Percentiles rank a stretch among this genome's conserved stretches.
These are phyloP conservation scores for Trypanosoma mega DNA, from an alignment of 208 protist genomes.

Conservation along the genomic window DNA sequence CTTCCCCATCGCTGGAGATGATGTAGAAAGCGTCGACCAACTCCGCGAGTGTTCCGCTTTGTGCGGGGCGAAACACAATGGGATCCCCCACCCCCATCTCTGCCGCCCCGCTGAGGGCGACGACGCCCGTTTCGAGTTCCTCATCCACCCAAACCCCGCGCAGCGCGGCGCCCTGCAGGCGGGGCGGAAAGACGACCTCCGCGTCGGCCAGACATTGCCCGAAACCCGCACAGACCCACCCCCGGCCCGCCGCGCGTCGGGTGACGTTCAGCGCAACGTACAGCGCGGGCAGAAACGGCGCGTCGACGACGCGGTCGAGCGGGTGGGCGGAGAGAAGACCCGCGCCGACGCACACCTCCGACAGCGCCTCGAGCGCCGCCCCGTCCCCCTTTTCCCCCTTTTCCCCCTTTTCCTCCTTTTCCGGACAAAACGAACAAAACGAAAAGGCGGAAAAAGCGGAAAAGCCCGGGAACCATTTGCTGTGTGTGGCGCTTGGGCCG, in stretches of 20 bases:
- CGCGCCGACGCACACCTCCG: constrained; percentile 19
- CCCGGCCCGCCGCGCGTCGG: neutral
- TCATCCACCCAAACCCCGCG: constrained; percentile 9
- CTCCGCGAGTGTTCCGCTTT: constrained; percentile 11
- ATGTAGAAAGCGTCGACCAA: constrained; percentile 15
- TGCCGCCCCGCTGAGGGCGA: neutral
- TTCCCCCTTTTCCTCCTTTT: constrained; percentile 7
- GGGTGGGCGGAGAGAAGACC: constrained; percentile 18
- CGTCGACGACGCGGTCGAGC: constrained; percentile 17
- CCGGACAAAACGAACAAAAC: constrained; percentile 11
- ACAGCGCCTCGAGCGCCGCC: constrained; percentile 16
- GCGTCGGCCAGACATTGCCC: neutral
- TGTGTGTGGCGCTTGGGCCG: constrained; percentile 7
- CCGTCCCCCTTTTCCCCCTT: neutral
- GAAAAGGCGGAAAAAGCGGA: neutral
- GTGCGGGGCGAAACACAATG: constrained; percentile 19
- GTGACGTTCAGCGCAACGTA: constrained; percentile 20
- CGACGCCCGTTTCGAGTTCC: constrained; percentile 8
- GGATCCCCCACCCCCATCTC: constrained; percentile 6
- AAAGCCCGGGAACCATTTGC: neutral
- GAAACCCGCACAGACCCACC: constrained; percentile 16
- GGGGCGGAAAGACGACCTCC: constrained; percentile 13
- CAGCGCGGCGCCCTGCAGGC: neutral
- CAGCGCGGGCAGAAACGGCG: constrained; percentile 16
- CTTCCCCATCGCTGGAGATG: constrained; percentile 9